Percentiles rank a stretch among this genome's conserved stretches.
Evolutionary conservation across 345 rosid genomes (phyloP).

Genomic region (Eucalyptus curtisii): DNA sequence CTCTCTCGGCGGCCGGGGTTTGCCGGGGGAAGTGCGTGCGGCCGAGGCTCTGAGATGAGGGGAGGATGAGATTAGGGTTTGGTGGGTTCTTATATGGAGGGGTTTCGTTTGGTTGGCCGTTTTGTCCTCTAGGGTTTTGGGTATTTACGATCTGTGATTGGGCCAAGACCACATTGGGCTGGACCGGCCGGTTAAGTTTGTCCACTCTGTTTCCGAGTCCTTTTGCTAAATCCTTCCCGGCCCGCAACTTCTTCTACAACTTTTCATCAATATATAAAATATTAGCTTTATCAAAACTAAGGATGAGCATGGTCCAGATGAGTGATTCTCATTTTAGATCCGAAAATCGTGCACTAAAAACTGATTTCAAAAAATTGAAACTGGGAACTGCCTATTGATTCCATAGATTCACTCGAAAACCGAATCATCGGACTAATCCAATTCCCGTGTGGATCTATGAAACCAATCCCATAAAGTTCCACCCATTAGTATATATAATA

Average conservation of each 20-base stretch:
- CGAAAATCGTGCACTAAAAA: no score
- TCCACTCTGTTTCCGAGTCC: background rate
- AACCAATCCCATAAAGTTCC: no score
- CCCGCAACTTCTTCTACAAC: background rate
- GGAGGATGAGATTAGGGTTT: conserved; percentile 3
- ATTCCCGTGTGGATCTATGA: no score
- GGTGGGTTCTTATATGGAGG: background rate
- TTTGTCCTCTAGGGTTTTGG: conserved; percentile 15
- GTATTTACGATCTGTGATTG: background rate
- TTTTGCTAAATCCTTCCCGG: background rate
- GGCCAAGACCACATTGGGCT: background rate
- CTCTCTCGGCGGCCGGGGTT: background rate
- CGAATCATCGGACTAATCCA: fast-evolving
- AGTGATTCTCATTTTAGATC: no score
- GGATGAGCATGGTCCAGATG: no score
- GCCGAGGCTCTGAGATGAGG: background rate
- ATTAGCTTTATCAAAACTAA: background rate
- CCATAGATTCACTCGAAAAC: fast-evolving
- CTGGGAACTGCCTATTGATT: fast-evolving
- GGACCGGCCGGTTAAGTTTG: background rate
- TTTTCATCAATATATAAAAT: background rate
- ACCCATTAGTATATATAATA: fast-evolving
- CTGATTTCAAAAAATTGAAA: no score
- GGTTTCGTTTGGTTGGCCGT: background rate
- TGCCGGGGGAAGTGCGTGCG: background rate